Base-by-base conservation (phyloP, 2,329 filamentous ascomycete genomes). In the Venturia pyrina region DNA sequence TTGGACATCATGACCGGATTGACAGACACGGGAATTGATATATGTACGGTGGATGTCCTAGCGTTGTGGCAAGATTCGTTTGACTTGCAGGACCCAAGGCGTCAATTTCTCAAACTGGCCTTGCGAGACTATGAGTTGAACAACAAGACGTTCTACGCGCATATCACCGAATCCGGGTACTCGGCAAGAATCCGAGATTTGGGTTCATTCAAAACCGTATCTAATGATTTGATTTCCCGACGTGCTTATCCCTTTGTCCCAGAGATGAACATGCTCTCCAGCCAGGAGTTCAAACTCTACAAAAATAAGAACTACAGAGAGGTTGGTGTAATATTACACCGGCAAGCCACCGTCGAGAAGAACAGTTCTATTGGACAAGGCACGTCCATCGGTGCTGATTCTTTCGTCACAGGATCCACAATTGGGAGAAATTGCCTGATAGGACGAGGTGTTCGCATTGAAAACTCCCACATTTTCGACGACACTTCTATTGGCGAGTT, bases 1-100 rank as follows among this genome's bases (percentile, higher is more conserved):
- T 84, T 96, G 63, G 91, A 96, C 71, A 82, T 97, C 24, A 87
- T 93, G 48, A 86, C 89, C 69, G 93, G 99, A 76, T 80, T 99
- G 67, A 89, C 98, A 68, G 95, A 99, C 76, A 93, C 91, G 71
- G 90, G 91, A 64, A 95, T 99, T 72, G 95, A 99, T 74, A 98
- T 99, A 69, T 98, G 93, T 77, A 98, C 95, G 0, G 93, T 93
- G 0, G 95, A 98, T 73, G 93, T 97, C 10, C 83, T 98, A 56
- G 93, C 93, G 8, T 79, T 98, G 66, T 99, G 95, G 91, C 95
- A 92, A 10, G 95, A 99, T 77, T 96, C 93, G 73, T 99, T 98
- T 72, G 93, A 99, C 75, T 98, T 96, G 75, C 92, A 97, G 75
- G 83, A 92, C 8, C 91, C 93, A 1, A 85, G 93, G 65, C 89